Base-by-base conservation (phyloP, 106 monocot genomes). In the Alisma plantagoaquatica region DNA sequence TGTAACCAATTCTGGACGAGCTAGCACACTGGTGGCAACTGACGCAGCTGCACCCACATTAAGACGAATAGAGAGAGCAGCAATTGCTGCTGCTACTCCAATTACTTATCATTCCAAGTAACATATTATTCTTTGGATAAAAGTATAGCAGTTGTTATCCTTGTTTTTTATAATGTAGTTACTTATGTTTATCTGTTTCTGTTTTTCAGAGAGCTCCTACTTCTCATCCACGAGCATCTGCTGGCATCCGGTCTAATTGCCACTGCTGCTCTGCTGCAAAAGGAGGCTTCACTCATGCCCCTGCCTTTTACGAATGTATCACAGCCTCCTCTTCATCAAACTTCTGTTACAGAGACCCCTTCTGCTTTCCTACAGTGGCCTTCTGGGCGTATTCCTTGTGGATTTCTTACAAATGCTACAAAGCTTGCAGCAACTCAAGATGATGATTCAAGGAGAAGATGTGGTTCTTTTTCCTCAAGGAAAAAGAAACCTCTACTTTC, bases 11-110 rank as follows among this genome's bases (percentile, higher is more conserved):
- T 79, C 98, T 64, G 98, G 90, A 28, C 79, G 78, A 10, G 98
- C 90, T 35, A 90, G 87, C 61, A 90, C 98, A 49, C 72, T 98
- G 49, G 90, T 85, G 31, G 89, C 98, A 32, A 86, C 98, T 30
- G 98, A 98, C 72, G 98, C 90, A 69, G 98, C 98, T 47, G 98
- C 98, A 70, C 98, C 98, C 24, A 87, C 98, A 47, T 54, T 98
- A 46, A 78, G 85, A 64, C 89, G 98, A 21, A 98, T 98, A 64
- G 98, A 98, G 51, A 80, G 98, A 70, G 98, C 98, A 2, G 82
- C 90, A 49, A 90, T 98, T 63, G 98, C 98, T 68, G 90, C 98
- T 54, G 90, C 98, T 15, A 98, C 98, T 55, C 90, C 98, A 42
- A 85, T 98, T 33, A 77, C 90, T 17, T 98, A 98, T 53, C 82